Conservation (phyloP, 2,329 filamentous ascomycete species). For the Aspergillus pseudonomiae region DNA sequence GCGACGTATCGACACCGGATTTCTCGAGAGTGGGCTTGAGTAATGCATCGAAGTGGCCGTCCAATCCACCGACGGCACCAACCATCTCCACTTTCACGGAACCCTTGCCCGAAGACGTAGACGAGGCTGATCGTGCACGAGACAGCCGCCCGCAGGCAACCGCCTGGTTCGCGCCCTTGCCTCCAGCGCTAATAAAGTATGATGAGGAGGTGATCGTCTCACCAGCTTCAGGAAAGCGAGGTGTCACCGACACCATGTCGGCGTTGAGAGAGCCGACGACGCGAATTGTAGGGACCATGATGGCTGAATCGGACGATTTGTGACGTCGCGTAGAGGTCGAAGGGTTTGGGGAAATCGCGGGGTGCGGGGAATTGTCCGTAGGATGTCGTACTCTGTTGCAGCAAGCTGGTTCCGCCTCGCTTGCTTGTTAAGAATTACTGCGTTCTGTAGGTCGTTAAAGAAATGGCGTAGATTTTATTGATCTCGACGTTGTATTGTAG, state of each 20-base stretch:
- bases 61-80: constrained; percentile 66
- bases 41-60: constrained; percentile 65
- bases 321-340: background rate
- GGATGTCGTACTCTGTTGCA: background rate
- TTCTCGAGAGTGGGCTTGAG: constrained; percentile 61
- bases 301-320: background rate
- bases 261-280: constrained; percentile 93
- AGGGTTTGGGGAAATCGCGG: background rate
- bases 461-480: background rate
- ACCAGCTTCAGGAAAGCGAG: constrained; percentile 78
- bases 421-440: background rate
- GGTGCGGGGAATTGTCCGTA: background rate
- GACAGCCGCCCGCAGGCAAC: constrained; percentile 85
- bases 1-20: constrained; percentile 64
- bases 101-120: constrained; percentile 19
- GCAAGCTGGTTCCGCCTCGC: background rate
- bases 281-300: constrained; percentile 63
- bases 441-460: too few relatives aligned
- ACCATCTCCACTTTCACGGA: constrained; percentile 66
- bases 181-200: constrained; percentile 80
- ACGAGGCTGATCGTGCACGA: constrained; percentile 47
- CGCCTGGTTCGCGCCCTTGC: constrained; percentile 95
- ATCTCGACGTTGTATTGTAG: background rate
- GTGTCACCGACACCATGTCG: constrained; percentile 86
- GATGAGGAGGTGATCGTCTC: constrained; percentile 82